A percentile compares a stretch with the other conserved stretches of the same genome.
phyloP scores from a whole-genome alignment of 2,329 filamentous ascomycete species.

The Fonsecaea pugnacius region DNA sequence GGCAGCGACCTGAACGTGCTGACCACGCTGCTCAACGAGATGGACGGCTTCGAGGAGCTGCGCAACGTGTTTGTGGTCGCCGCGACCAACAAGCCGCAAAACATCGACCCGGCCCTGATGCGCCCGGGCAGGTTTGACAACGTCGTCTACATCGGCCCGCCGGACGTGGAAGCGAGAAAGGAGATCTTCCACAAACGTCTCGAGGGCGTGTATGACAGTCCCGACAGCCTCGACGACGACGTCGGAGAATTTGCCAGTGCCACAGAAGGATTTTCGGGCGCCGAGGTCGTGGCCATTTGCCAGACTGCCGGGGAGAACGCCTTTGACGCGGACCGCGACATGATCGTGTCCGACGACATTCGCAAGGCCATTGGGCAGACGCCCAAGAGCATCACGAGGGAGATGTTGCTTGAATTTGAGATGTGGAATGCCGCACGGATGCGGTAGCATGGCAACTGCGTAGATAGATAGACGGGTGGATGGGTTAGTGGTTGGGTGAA shows the following conservation, averaged over 20 bases:
- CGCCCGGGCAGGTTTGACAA: constrained; percentile 84
- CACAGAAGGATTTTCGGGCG: constrained; percentile 81
- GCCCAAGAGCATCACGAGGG: constrained; percentile 34
- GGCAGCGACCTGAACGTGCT: constrained; percentile 74
- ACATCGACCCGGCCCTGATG: constrained; percentile 82
- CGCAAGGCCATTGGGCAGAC: constrained; percentile 48
- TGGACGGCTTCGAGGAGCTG: constrained; percentile 89
- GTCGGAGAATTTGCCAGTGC: constrained; percentile 59
- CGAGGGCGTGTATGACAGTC: constrained; percentile 54
- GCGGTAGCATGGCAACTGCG: constrained; percentile 1
- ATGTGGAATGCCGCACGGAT: constrained; percentile 33
- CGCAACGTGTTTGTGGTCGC: constrained; percentile 84
- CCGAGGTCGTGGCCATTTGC: constrained; percentile 72
- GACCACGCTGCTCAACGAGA: constrained; percentile 87
- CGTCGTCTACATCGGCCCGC: constrained; percentile 82
- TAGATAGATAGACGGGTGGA: no score
- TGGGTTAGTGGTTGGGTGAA: no score
- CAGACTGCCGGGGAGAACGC: constrained; percentile 57
- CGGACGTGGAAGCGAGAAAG: constrained; percentile 71
- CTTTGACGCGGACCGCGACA: constrained; percentile 53
- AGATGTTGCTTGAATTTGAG: constrained; percentile 35
- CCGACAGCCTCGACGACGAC: constrained; percentile 64
- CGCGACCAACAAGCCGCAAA: constrained; percentile 87
- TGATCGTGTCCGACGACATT: constrained; percentile 51
- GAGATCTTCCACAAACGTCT: constrained; percentile 76